Evolutionary conservation across 441 rosid species (phyloP), one percentile per base, ranked within the genome.

Genomic region (Biscutella auriculata): DNA sequence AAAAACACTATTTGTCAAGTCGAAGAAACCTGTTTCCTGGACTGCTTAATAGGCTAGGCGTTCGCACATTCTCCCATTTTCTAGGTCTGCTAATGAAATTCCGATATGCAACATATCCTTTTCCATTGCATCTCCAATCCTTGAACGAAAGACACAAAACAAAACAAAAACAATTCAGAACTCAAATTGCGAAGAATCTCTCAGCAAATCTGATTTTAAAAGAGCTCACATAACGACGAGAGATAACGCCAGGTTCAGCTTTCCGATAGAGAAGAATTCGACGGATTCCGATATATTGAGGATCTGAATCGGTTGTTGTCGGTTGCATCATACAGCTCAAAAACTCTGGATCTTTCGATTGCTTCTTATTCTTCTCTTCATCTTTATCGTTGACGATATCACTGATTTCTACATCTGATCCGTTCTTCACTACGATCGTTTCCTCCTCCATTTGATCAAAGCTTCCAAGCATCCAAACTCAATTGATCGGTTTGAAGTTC

Each of bases 121-220:
- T 84, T 10, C 89, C 92, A 55, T 83, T 88, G 80, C 89, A 86
- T 83, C 88, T 86, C 94, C 98, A 86, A 30, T 86, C 98, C 98
- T 90, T 77, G 60, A 70, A 66, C 35, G 46, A 11, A 5, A 15
- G 23, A 8, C 4, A 16, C 19, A 30, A 17, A 42, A 27, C 9
- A 51, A 60, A 71, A 19, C 2, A 19, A 19, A 19, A 19, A 19
- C 12, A 26, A 36, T 23, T 17, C 40, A 73, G 35, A 27, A 5
- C 14, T 19, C 33, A 47, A 53, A 53, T 48, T 7, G 2, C 8
- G 10, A 53, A 28, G 37, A 15, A 40, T 9, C 11, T 40, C 19
- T 19, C 47, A 36, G 48, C 15, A 4, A 16, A 59, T 9, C 14
- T 17, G 11, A 50, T 50, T 21, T 28, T 19, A 17, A 16, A 36